A percentile compares a stretch with the other conserved stretches of the same genome.
phyloP scores from a whole-genome alignment of 2,329 filamentous ascomycete genomes.

The Scedosporium minutisporum region DNA sequence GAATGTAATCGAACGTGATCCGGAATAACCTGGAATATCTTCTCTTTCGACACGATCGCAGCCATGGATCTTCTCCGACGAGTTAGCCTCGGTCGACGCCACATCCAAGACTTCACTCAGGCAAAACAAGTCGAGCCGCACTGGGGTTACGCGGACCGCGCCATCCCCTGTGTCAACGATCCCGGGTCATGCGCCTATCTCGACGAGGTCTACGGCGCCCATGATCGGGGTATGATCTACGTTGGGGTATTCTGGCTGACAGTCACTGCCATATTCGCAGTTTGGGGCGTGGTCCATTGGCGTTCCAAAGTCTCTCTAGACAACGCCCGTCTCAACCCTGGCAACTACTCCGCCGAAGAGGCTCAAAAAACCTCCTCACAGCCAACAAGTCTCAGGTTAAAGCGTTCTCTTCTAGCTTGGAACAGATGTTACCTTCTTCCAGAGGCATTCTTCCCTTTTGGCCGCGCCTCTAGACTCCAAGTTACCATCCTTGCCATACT shows the following conservation, averaged over 20 bases:
- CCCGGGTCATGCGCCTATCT: slow-evolving; percentile 39
- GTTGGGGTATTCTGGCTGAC: slow-evolving; percentile 39
- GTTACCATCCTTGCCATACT: slow-evolving; percentile 51
- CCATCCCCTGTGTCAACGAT: slow-evolving; percentile 35
- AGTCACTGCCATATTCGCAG: slow-evolving; percentile 30
- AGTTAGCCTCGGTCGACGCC: slow-evolving; percentile 12
- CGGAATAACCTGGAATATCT: no score
- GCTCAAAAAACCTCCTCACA: slow-evolving; percentile 11
- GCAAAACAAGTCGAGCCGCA: slow-evolving; percentile 27
- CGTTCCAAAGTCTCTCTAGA: neutral
- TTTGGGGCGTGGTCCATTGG: slow-evolving; percentile 26
- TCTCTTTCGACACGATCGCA: neutral
- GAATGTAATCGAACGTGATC: no score
- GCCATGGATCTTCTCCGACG: neutral
- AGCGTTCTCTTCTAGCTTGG: slow-evolving; percentile 28
- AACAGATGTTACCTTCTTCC: slow-evolving; percentile 48
- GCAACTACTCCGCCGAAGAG: slow-evolving; percentile 14
- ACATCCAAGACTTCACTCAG: slow-evolving; percentile 32
- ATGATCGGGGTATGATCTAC: slow-evolving; percentile 42
- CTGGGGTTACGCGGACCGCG: slow-evolving; percentile 38
- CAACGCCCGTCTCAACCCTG: neutral
- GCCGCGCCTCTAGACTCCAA: slow-evolving; percentile 59
- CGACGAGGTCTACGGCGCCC: slow-evolving; percentile 38
- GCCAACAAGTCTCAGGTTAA: slow-evolving; percentile 18
- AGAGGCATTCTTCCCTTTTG: slow-evolving; percentile 49